phyloP scores from a whole-genome alignment of 441 rosid species.

The Metrosideros polymorpha region DNA sequence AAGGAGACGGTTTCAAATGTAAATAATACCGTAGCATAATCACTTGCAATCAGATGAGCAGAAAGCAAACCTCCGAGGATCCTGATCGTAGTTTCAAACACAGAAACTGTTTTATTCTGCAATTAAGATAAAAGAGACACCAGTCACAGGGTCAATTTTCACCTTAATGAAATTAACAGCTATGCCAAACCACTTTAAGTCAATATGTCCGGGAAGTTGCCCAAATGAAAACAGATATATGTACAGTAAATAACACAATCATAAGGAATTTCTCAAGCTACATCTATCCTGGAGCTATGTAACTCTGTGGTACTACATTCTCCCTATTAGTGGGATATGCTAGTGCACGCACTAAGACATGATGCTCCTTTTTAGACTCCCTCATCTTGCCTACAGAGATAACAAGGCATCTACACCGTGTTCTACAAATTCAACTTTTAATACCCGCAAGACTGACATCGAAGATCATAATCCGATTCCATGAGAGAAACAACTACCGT shows the following conservation, averaged over 20 bases:
- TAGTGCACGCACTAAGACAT: background rate
- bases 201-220: background rate
- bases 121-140: slow-evolving; percentile 12
- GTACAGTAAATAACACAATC: background rate
- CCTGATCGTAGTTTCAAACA: slow-evolving; percentile 88
- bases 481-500: background rate
- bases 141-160: background rate
- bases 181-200: background rate
- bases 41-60: slow-evolving; percentile 97
- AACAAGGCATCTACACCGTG: background rate
- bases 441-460: background rate
- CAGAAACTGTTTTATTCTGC: slow-evolving; percentile 96
- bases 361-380: background rate
- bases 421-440: background rate
- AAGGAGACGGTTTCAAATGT: background rate
- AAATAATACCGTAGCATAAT: slow-evolving; percentile 75
- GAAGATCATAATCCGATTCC: background rate
- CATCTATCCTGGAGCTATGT: background rate
- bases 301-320: background rate
- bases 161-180: background rate
- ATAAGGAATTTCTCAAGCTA: background rate
- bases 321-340: background rate
- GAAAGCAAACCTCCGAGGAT: slow-evolving; percentile 96
- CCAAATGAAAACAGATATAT: background rate
- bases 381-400: background rate